A percentile compares a stretch with the other conserved stretches of the same genome.
phyloP scores from a whole-genome alignment of 495 filamentous ascomycete genomes.

The Neurospora sp. region DNA sequence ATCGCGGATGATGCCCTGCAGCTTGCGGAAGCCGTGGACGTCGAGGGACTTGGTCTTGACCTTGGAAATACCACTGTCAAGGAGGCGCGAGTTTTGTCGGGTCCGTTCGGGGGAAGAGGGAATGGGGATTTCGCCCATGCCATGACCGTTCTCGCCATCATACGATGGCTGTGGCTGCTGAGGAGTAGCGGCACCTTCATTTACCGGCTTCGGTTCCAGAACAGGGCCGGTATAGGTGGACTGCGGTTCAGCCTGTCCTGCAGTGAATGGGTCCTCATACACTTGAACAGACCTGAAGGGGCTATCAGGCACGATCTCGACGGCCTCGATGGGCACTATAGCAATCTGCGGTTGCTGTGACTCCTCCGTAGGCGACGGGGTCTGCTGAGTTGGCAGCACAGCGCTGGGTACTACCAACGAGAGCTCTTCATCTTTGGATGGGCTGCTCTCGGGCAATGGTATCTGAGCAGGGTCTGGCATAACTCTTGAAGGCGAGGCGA shows the following conservation, averaged over 20 bases:
- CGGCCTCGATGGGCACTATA: slow-evolving; percentile 6
- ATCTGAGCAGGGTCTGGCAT: slow-evolving; percentile 8
- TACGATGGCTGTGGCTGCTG: slow-evolving; percentile 6
- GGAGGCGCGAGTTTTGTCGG: slow-evolving; percentile 44
- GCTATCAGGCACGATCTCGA: slow-evolving; percentile 16
- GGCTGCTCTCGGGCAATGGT: slow-evolving; percentile 14
- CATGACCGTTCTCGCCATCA: slow-evolving; percentile 7
- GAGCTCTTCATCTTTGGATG: slow-evolving; percentile 38
- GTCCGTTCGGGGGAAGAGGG: slow-evolving; percentile 36
- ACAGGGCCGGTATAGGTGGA: slow-evolving; percentile 33
- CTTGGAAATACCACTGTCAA: slow-evolving; percentile 67
- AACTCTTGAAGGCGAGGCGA: slow-evolving; percentile 27
- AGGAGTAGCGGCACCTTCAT: slow-evolving; percentile 40
- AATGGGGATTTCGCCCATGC: slow-evolving; percentile 6
- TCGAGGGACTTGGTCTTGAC: slow-evolving; percentile 64
- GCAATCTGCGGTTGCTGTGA: background rate
- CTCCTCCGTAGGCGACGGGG: slow-evolving; percentile 5
- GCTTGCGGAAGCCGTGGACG: slow-evolving; percentile 77
- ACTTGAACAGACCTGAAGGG: slow-evolving; percentile 38
- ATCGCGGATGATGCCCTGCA: slow-evolving; percentile 70
- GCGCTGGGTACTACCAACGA: slow-evolving; percentile 35
- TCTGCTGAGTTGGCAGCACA: slow-evolving; percentile 7
- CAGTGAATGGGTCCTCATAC: slow-evolving; percentile 51
- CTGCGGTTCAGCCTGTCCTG: slow-evolving; percentile 33
- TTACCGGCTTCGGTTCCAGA: slow-evolving; percentile 40